Evolutionary conservation across 2,329 filamentous ascomycete genomes (phyloP).

Genomic region (Fusarium marasasianum): DNA sequence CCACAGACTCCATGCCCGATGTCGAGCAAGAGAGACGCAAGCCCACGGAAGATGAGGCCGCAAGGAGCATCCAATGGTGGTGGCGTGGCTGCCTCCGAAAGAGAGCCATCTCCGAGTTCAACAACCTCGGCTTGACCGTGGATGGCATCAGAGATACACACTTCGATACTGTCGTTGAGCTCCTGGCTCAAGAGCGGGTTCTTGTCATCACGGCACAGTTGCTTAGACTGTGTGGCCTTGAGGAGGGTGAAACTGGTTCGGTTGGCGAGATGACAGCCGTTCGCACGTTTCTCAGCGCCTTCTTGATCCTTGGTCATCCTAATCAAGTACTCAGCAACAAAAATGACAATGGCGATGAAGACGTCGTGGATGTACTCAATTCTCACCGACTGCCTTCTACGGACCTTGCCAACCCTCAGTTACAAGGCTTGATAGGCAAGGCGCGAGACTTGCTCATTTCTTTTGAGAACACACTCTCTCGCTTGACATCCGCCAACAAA

Average conservation of each 20-base stretch:
- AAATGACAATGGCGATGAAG: conserved; percentile 66
- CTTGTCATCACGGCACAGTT: conserved; percentile 72
- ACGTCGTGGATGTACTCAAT: conserved; percentile 55
- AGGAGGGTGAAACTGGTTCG: conserved; percentile 70
- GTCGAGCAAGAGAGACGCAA: conserved; percentile 56
- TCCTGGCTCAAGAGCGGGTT: conserved; percentile 74
- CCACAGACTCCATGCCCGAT: conserved; percentile 58
- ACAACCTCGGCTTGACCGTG: conserved; percentile 72
- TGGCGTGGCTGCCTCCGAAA: conserved; percentile 71
- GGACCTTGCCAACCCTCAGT: conserved; percentile 68
- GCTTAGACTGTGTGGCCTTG: conserved; percentile 74
- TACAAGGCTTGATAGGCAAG: conserved; percentile 79
- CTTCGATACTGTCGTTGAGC: conserved; percentile 77
- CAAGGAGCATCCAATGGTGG: conserved; percentile 72
- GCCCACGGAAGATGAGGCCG: conserved; percentile 70
- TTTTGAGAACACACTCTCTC: conserved; percentile 78
- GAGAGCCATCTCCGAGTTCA: conserved; percentile 71
- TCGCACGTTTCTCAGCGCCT: conserved; percentile 81
- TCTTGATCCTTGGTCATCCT: conserved; percentile 81
- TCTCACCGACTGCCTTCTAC: conserved; percentile 48
- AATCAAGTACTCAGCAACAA: conserved; percentile 81
- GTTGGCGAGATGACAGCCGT: conserved; percentile 75
- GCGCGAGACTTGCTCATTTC: conserved; percentile 79
- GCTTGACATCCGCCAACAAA: conserved; percentile 71
- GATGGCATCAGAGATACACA: conserved; percentile 74